These are phyloP conservation scores for Penicillium sp. DNA, from an alignment of 2,329 filamentous ascomycete genomes.

Conservation along the genomic window DNA sequence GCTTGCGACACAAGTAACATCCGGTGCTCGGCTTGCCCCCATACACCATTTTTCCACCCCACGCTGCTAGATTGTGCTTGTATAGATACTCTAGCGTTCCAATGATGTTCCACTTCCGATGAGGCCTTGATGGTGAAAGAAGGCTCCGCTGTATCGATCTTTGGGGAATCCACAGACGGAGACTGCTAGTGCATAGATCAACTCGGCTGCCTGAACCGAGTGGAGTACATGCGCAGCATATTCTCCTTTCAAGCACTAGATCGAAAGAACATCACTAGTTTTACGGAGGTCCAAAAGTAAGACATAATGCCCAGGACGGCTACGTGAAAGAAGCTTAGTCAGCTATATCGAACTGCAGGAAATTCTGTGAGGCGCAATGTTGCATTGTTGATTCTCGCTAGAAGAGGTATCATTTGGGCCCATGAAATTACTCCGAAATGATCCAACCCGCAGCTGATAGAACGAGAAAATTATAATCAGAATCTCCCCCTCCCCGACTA, in stretches of 20 bases:
- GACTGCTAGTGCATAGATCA: constrained; percentile 8
- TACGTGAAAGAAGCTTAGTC: constrained; percentile 1
- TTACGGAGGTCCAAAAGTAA: not conserved
- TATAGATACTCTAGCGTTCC: not conserved
- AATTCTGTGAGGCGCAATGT: not conserved
- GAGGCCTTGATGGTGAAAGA: not conserved
- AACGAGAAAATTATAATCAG: constrained; percentile 1
- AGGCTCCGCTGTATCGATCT: not conserved
- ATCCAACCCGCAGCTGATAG: constrained; percentile 4
- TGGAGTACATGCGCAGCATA: constrained; percentile 14
- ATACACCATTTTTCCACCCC: constrained; percentile 38
- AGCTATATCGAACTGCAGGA: not conserved
- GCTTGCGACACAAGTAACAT: constrained; percentile 40
- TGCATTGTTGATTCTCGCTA: not conserved
- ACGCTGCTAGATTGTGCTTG: not conserved
- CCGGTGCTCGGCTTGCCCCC: constrained; percentile 40
- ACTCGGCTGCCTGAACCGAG: constrained; percentile 17
- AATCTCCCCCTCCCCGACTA: not conserved
- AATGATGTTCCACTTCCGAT: not conserved
- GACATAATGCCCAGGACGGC: not conserved
- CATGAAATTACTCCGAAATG: constrained; percentile 19
- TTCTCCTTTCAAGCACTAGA: not conserved
- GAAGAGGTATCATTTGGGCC: constrained; percentile 16
- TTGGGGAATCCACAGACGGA: constrained; percentile 12
- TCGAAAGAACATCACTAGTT: not conserved